These are phyloP conservation scores for Coelastrella sp. DNA, from an alignment of 139 green algal species.

Conservation along the genomic window DNA sequence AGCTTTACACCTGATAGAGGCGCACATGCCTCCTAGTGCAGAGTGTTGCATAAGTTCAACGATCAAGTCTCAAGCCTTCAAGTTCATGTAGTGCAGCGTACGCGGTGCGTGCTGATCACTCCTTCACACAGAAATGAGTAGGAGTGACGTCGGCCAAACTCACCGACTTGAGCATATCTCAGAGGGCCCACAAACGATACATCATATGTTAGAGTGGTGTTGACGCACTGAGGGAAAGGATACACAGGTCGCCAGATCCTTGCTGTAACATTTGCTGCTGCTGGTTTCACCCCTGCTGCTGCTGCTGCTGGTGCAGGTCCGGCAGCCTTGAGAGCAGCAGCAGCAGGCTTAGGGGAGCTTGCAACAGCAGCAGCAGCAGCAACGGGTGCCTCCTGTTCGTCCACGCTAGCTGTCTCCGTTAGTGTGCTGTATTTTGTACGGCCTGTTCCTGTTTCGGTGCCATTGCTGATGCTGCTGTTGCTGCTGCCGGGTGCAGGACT, in stretches of 20 bases:
- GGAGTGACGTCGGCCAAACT: neutral
- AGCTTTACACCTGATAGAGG: too few species aligned
- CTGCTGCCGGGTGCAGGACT: neutral
- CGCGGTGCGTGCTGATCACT: too few species aligned
- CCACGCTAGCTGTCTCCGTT: too few species aligned
- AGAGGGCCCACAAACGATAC: conserved; percentile 21
- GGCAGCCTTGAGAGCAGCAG: neutral
- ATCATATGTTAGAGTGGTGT: conserved; percentile 29
- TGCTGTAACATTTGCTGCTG: neutral
- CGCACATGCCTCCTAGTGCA: too few species aligned
- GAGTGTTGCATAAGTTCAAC: too few species aligned
- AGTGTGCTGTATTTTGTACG: neutral
- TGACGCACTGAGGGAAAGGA: conserved; percentile 29
- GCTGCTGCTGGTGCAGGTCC: neutral
- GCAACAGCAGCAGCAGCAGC: neutral
- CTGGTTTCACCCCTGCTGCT: neutral
- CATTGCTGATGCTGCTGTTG: neutral
- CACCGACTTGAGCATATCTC: conserved; percentile 29
- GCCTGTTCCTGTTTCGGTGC: neutral
- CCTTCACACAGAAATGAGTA: too few species aligned
- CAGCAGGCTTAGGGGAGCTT: neutral
- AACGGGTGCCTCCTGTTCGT: neutral
- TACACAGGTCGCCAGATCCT: neutral
- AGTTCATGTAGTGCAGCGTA: too few species aligned
- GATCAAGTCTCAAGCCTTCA: too few species aligned